Evolutionary conservation across 257 asterid species (phyloP), one percentile per base, ranked within the genome.

Genomic region (Cordia subcordata): DNA sequence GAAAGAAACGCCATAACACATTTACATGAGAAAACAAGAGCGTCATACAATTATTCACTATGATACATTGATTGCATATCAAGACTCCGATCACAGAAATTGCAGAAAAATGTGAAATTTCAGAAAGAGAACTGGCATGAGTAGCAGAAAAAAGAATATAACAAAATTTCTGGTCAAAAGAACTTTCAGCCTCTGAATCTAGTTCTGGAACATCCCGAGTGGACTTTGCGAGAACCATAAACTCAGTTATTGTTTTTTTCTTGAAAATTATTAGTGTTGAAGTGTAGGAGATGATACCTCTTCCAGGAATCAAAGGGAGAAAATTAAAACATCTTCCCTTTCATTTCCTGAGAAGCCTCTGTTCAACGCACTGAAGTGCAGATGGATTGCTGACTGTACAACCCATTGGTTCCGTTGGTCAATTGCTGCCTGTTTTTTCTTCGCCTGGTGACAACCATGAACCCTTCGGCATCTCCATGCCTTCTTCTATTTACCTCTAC

Each of bases 321-420:
- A 42, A 42, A 42, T 10, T 11, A 42, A 42, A 42, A 42, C 12
- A 42, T 11, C 47, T 11, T 42, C 47, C 15, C 47, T 42, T 42
- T 42, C 47, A 42, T 11, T 42, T 10, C 14, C 12, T 33, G 12
- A 22, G 17, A 21, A 13, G 13, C 44, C 65, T 61, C 62, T 63
- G 72, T 68, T 92, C 87, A 89, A 68, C 88, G 83, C 16, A 82
- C 95, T 22, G 93, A 89, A 65, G 97, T 94, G 72, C 88, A 81
- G 58, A 89, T 80, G 13, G 96, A 89, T 70, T 85, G 99, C 44
- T 80, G 91, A 72, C 79, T 72, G 79, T 83, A 80, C 68, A 89
- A 66, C n/a, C 85, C 98, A 65, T 73, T 73, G 54, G 79, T 85
- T 23, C 85, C 81, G 5, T 81, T 76, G 12, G 84, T 68, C 73